phyloP scores from a whole-genome alignment of 352 stramenopile genomes.

The Globisporangium nodosum region DNA sequence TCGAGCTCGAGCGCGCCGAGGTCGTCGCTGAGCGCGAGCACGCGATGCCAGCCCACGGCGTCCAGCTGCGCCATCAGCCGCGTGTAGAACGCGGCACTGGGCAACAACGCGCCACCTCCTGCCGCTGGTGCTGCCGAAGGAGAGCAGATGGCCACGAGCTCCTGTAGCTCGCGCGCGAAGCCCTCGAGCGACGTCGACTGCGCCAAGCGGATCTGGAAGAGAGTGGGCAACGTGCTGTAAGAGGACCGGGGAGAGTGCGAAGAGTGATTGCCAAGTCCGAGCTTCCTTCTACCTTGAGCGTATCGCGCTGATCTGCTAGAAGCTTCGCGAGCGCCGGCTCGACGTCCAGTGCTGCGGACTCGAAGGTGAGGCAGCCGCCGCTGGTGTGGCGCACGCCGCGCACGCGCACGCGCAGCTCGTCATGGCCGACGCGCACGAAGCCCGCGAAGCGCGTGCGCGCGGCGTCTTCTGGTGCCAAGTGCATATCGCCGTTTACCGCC shows the following conservation, averaged over 20 bases:
- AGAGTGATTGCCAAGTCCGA: too few relatives aligned
- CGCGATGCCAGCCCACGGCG: constrained; percentile 46
- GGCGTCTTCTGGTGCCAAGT: constrained; percentile 42
- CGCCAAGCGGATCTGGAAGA: constrained; percentile 28
- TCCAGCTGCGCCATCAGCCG: constrained; percentile 58
- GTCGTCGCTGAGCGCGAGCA: constrained; percentile 55
- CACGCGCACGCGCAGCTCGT: constrained; percentile 52
- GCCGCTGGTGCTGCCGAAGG: constrained; percentile 3
- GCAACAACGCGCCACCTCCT: constrained; percentile 14
- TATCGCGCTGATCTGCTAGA: constrained; percentile 32
- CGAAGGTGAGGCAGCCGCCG: constrained; percentile 22
- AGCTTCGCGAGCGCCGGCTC: constrained; percentile 42
- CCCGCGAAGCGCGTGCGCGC: constrained; percentile 34
- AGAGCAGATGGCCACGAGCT: constrained; percentile 48
- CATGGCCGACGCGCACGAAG: constrained; percentile 42
- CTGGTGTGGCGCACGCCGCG: constrained; percentile 21
- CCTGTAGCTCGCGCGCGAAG: constrained; percentile 51
- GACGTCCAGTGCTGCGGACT: constrained; percentile 40
- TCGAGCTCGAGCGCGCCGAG: constrained; percentile 50
- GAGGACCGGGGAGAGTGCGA: neutral
- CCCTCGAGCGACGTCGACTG: constrained; percentile 48
- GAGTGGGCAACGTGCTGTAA: neutral
- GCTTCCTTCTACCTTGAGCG: constrained; percentile 32
- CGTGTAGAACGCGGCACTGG: constrained; percentile 50
- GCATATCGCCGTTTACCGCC: neutral